A percentile compares a stretch with the other conserved stretches of the same genome.
Evolutionary conservation across 2,329 filamentous ascomycete species (phyloP).

Genomic region (Chaetomium globosum): DNA sequence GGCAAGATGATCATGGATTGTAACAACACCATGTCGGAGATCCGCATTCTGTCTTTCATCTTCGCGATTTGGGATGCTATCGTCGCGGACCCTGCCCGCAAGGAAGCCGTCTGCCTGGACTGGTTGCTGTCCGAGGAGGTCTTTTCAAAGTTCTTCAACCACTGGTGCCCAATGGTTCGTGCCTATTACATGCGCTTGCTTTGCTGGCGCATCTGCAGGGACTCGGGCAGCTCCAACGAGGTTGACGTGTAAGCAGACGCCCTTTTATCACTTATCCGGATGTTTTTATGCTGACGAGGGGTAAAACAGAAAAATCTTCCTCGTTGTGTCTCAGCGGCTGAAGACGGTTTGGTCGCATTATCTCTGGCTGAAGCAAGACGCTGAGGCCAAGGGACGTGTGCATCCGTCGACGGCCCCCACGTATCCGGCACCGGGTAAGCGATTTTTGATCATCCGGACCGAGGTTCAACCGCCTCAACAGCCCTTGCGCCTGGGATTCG

Average conservation of each 20-base stretch:
- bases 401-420: constrained; percentile 78
- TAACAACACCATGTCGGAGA: constrained; percentile 86
- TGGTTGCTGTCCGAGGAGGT: constrained; percentile 75
- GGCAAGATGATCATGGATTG: constrained; percentile 78
- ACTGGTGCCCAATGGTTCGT: constrained; percentile 95
- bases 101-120: constrained; percentile 68
- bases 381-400: constrained; percentile 57
- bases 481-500: constrained; percentile 55
- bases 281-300: constrained; percentile 32
- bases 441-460: constrained; percentile 85
- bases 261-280: constrained; percentile 17
- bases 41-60: constrained; percentile 79
- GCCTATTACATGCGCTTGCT: constrained; percentile 89
- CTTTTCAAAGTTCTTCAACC: constrained; percentile 83
- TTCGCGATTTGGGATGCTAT: constrained; percentile 79
- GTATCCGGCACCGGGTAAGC: constrained; percentile 79
- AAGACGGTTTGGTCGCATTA: constrained; percentile 78
- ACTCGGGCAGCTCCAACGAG: constrained; percentile 66
- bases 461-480: constrained; percentile 59
- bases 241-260: constrained; percentile 64
- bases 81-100: constrained; percentile 65
- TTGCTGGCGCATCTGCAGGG: constrained; percentile 85
- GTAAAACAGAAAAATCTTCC: constrained; percentile 64
- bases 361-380: constrained; percentile 69
- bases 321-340: constrained; percentile 67